These are phyloP conservation scores for Naematelia aurantialba DNA, from an alignment of 768 basidiomycete species.

Conservation along the genomic window DNA sequence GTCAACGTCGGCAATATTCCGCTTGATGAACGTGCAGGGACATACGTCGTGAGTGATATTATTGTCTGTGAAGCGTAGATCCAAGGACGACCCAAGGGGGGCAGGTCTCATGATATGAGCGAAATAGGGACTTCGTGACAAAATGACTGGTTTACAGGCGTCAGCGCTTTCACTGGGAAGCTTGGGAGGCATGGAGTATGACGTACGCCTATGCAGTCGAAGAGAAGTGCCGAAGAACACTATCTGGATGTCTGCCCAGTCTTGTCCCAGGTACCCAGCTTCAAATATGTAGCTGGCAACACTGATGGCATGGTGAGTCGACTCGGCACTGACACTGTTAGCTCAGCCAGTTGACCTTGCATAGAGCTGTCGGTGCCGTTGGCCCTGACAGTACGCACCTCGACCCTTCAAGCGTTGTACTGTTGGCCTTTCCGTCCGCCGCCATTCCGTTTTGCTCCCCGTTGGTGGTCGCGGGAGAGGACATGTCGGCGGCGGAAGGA, in stretches of 20 bases:
- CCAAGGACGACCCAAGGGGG: slow-evolving; percentile 60
- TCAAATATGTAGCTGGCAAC: slow-evolving; percentile 28
- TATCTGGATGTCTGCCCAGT: slow-evolving; percentile 39
- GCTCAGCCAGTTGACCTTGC: background rate
- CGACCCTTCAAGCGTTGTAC: slow-evolving; percentile 24
- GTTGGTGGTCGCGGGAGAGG: slow-evolving; percentile 4
- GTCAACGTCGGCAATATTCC: slow-evolving; percentile 3
- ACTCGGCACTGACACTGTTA: slow-evolving; percentile 11
- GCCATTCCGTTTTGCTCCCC: background rate
- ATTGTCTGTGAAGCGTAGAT: slow-evolving; percentile 72
- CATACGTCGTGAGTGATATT: slow-evolving; percentile 80
- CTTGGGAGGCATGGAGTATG: background rate
- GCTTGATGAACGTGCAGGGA: slow-evolving; percentile 33
- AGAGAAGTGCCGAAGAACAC: slow-evolving; percentile 26
- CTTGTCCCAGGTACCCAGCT: slow-evolving; percentile 30
- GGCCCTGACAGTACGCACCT: background rate
- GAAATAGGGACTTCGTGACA: slow-evolving; percentile 81
- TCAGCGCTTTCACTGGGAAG: background rate
- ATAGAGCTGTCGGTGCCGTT: background rate
- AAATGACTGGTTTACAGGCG: slow-evolving; percentile 61
- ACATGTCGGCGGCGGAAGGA: background rate
- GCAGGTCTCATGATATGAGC: slow-evolving; percentile 83
- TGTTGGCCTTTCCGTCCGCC: slow-evolving; percentile 17
- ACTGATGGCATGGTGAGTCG: slow-evolving; percentile 19
- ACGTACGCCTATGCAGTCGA: slow-evolving; percentile 45